Percentiles rank a stretch among this genome's conserved stretches.
These are phyloP conservation scores for Suhomyces sp. DNA, from an alignment of 805 yeast species.

Conservation along the genomic window DNA sequence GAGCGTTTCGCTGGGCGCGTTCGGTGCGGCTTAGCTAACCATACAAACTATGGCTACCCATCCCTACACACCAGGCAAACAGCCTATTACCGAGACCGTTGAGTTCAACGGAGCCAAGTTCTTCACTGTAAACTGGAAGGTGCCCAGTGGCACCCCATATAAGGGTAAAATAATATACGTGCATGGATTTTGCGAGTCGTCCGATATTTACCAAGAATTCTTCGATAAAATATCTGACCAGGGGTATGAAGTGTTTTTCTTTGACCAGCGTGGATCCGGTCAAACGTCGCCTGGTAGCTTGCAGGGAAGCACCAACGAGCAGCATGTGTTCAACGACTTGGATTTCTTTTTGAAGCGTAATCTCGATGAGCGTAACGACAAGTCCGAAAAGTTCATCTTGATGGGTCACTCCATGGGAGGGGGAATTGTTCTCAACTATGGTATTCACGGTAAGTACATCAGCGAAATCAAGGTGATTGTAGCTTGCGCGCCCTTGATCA, in stretches of 20 bases:
- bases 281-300: constrained; percentile 53
- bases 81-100: constrained; percentile 28
- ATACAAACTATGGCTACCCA: constrained; percentile 9
- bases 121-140: constrained; percentile 40
- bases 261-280: constrained; percentile 78
- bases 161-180: constrained; percentile 59
- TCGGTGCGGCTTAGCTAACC: background rate
- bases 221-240: constrained; percentile 48
- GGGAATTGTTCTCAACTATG: constrained; percentile 63
- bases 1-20: background rate
- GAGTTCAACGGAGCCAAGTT: constrained; percentile 39
- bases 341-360: constrained; percentile 52
- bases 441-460: constrained; percentile 49
- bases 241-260: constrained; percentile 67
- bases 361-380: constrained; percentile 29
- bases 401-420: constrained; percentile 86
- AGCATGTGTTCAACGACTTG: constrained; percentile 55
- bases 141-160: constrained; percentile 26
- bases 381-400: constrained; percentile 44
- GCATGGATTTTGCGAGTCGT: constrained; percentile 71
- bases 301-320: constrained; percentile 57
- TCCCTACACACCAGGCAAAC: constrained; percentile 35
- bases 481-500: constrained; percentile 59
- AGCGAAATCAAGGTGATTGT: constrained; percentile 46
- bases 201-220: constrained; percentile 45